Base-by-base conservation (phyloP, 768 basidiomycete species). In the Inosperma sp. region DNA sequence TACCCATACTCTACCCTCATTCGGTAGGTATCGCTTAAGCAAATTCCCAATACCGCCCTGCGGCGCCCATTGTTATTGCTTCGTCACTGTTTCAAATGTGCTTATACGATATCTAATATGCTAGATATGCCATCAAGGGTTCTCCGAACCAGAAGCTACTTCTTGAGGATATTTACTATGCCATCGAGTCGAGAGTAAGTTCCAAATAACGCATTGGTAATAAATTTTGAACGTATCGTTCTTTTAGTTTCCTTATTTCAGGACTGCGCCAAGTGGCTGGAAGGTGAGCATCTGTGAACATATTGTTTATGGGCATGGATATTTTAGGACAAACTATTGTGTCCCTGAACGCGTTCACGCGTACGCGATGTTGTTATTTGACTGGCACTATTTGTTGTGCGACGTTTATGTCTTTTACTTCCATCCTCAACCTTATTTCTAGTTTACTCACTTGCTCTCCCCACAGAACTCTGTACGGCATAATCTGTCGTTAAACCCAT, bases 1-100 rank as follows among this genome's bases (percentile, higher is more conserved):
- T 93, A 93, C 62, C 90, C 89, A 2, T 93, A 93, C 64, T 92
- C 89, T 3, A 93, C 89, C 27, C 80, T 93, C 48, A 93, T 93
- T 62, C 82, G 89, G 89, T 90, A 65, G 50, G 84, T 76, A 40
- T 48, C 40, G 23, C 26, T 30, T 21, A 25, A 21, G 37, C 9
- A 33, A 9, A 33, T 33, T 16, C 10, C 31, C 31, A 16, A 9
- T 16, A 9, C 10, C 16, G 9, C 16, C 9, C 19, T 6, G 34
- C n/a, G 34, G 27, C 30, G 19, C 30, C 21, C 39, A 17, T 26
- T n/a, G 8, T 30, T 27, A 6, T 41, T 5, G 40, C 22, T 23
- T 33, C 40, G 17, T 14, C 26, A 16, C 39, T 23, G 48, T 37
- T 40, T 48, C 51, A 49, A 54, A 56, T 48, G 50, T 37, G 57